Evolutionary conservation across 2,329 filamentous ascomycete species (phyloP).

Genomic region (Aspergillus ibericus): DNA sequence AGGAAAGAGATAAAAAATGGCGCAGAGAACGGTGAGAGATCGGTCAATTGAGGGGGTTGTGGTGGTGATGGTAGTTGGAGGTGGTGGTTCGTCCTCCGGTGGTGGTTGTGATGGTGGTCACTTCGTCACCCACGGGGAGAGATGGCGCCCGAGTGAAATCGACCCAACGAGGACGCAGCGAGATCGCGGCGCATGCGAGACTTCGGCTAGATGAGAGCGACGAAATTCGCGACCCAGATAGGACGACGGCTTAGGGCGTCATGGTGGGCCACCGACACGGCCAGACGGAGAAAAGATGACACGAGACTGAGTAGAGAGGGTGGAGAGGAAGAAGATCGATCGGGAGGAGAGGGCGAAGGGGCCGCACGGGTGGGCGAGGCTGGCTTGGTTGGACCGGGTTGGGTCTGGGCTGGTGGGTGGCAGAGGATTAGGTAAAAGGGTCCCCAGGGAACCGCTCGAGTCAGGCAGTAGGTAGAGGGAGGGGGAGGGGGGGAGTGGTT

Average conservation of each 20-base stretch:
- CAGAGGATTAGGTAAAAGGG: conserved; percentile 12
- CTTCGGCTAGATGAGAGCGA: conserved; percentile 13
- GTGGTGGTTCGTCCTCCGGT: conserved; percentile 6
- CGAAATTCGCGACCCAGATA: conserved; percentile 15
- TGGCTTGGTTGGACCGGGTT: neutral
- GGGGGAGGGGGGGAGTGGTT: neutral
- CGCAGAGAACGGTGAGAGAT: neutral
- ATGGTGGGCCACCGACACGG: conserved; percentile 25
- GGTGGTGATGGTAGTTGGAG: conserved; percentile 3
- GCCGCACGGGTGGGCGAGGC: conserved; percentile 18
- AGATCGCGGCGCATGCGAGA: conserved; percentile 20
- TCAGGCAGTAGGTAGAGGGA: neutral
- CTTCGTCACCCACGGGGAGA: conserved; percentile 16
- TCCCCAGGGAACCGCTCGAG: neutral
- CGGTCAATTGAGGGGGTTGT: conserved; percentile 7
- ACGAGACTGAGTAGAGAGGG: conserved; percentile 16
- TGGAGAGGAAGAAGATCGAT: conserved; percentile 21
- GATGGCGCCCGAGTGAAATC: conserved; percentile 17
- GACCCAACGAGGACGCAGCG: conserved; percentile 11
- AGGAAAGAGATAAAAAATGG: neutral
- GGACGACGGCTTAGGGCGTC: conserved; percentile 22
- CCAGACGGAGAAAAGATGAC: conserved; percentile 22
- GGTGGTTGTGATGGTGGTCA: conserved; percentile 5
- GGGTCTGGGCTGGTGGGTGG: neutral
- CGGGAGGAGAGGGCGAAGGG: conserved; percentile 15